A percentile compares a stretch with the other conserved stretches of the same genome.
These are phyloP conservation scores for Pseudonitzschia multiseries DNA, from an alignment of 108 stramenopile genomes.

Conservation along the genomic window DNA sequence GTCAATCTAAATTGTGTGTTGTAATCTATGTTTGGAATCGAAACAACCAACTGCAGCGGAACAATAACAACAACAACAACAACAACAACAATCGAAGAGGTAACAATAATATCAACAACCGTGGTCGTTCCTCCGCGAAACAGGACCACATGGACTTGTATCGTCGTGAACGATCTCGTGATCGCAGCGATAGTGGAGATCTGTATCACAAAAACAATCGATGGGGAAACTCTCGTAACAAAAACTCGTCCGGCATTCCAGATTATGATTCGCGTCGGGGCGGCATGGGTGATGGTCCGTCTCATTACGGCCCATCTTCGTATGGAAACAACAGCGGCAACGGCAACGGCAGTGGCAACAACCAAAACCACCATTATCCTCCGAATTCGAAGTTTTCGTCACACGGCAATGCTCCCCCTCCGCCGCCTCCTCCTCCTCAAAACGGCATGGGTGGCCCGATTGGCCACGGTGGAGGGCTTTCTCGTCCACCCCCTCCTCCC, in stretches of 20 bases:
- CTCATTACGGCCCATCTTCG: constrained; percentile 14
- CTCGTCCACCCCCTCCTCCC: constrained; percentile 35
- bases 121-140: not conserved
- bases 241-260: not conserved
- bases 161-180: constrained; percentile 40
- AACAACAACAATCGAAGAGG: constrained; percentile 1
- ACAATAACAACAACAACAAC: constrained; percentile 7
- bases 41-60: not conserved
- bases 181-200: constrained; percentile 20
- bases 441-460: not conserved
- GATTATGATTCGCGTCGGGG: not conserved
- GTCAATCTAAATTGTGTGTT: not conserved
- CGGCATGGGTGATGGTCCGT: constrained; percentile 1
- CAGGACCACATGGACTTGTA: constrained; percentile 24
- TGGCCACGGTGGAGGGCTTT: constrained; percentile 10
- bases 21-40: not conserved
- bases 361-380: constrained; percentile 2
- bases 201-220: constrained; percentile 8
- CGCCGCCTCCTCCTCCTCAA: constrained; percentile 3
- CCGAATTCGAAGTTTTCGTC: not conserved
- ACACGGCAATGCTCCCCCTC: not conserved
- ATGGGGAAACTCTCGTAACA: not conserved
- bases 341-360: constrained; percentile 17
- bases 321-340: constrained; percentile 19
- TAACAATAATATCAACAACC: constrained; percentile 6